Evolutionary conservation across 441 rosid genomes (phyloP).

Genomic region (Bruguiera hainesii): DNA sequence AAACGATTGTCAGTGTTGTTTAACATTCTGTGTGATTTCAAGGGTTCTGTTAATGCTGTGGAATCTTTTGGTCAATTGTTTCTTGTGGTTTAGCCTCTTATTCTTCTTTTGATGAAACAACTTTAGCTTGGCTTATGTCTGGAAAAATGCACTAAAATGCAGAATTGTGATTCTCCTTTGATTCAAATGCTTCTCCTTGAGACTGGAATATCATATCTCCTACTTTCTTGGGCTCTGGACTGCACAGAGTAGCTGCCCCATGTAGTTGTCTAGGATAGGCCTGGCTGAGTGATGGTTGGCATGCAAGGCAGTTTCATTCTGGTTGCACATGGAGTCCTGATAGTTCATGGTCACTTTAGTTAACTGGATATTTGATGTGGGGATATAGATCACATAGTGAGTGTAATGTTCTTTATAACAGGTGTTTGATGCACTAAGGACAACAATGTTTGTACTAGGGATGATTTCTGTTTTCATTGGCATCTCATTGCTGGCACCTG

Average conservation of each 20-base stretch:
- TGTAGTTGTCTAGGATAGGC: neutral
- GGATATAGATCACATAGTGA: conserved; percentile 5
- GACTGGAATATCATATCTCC: neutral
- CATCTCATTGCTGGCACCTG: conserved; percentile 92
- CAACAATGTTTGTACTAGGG: conserved; percentile 93
- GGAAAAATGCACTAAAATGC: neutral
- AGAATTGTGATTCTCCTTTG: neutral
- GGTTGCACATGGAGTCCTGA: neutral
- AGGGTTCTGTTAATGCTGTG: no score
- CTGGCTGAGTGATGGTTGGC: neutral
- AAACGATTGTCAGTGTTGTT: no score
- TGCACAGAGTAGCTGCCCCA: neutral
- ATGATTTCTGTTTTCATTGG: conserved; percentile 81
- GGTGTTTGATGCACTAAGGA: conserved; percentile 87
- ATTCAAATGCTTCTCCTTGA: neutral
- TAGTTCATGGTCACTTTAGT: neutral
- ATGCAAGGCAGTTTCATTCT: neutral
- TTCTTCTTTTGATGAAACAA: neutral
- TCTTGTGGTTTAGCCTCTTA: neutral
- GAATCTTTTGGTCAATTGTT: no score
- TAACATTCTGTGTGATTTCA: no score
- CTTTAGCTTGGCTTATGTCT: neutral
- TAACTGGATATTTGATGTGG: conserved; percentile 7
- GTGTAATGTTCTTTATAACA: conserved; percentile 33
- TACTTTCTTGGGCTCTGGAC: neutral